Evolutionary conservation across 768 basidiomycete genomes (phyloP), one percentile per base, ranked within the genome.

Genomic region (Pleurotus tuber-regium): DNA sequence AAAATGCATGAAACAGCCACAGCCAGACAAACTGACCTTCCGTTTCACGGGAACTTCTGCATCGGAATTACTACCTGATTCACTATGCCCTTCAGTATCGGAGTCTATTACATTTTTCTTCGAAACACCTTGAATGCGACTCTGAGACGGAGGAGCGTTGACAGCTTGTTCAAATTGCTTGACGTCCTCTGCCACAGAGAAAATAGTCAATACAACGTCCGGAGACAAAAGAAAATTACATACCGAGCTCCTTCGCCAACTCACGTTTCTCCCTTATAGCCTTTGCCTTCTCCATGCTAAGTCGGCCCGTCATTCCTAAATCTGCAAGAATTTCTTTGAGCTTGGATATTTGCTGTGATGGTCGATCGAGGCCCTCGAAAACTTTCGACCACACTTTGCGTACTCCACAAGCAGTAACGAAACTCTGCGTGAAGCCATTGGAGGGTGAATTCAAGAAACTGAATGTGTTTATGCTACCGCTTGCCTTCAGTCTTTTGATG

Each of bases 261-360:
- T 94, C 94, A 39, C 91, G 73, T 61, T 80, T 80, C 64, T 74
- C 80, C 54, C 77, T 86, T 58, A 95, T 87, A 2, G 73, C 70
- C 58, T 81, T 89, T 3, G 92, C 93, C 67, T 94, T 87, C 48
- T 90, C 91, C 60, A 91, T 59, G 54, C 82, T 92, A 61, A 84
- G 71, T 19, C 86, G 78, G 1, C 89, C 88, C 0, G 73, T 79
- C 90, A 94, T 95, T 1, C 92, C 92, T 25, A 93, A 73, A 3
- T 84, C 86, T 21, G 71, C 61, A 6, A 93, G 73, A 10, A 87
- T 84, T 52, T 77, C 71, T 51, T 79, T 82, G 28, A 92, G 73
- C 33, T 78, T 82, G 44, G 69, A 69, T 26, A 91, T 84, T 59
- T 92, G 88, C 42, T 83, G 77, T 1, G 72, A 73, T 0, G 84